A percentile compares a stretch with the other conserved stretches of the same genome.
Conservation (phyloP, 148 eudicot genomes). For the Nyssa sinensis region DNA sequence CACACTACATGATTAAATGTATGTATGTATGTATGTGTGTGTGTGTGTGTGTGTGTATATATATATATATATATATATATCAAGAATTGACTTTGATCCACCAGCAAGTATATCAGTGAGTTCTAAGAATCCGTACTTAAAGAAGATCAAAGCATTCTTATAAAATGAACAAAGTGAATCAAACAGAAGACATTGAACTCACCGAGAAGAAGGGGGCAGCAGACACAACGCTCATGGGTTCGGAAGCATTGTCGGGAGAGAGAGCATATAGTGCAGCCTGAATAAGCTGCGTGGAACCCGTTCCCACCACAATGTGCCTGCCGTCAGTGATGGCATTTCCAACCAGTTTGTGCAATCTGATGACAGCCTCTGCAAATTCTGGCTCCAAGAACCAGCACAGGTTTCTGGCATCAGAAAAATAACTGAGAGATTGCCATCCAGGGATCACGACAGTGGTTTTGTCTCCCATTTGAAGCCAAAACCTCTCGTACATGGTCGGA, state of each 20-base stretch:
- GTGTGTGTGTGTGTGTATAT: too few relatives aligned
- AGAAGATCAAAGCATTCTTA: neutral
- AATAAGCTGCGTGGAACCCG: constrained; percentile 87
- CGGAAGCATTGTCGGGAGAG: constrained; percentile 30
- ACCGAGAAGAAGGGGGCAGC: constrained; percentile 94
- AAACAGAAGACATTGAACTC: constrained; percentile 26
- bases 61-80: neutral
- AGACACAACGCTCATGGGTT: constrained; percentile 81
- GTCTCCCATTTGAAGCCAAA: constrained; percentile 72
- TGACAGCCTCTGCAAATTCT: constrained; percentile 53
- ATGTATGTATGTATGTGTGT: neutral
- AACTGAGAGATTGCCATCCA: constrained; percentile 85
- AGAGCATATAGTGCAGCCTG: constrained; percentile 92
- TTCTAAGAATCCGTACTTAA: neutral
- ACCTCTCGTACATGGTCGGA: constrained; percentile 92
- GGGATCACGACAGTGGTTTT: constrained; percentile 57
- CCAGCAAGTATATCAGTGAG: neutral
- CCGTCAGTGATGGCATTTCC: constrained; percentile 78
- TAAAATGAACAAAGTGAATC: neutral
- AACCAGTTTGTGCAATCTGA: constrained; percentile 64
- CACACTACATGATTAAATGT: neutral
- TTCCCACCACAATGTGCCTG: constrained; percentile 81
- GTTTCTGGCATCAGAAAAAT: constrained; percentile 71
- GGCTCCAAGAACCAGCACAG: constrained; percentile 93
- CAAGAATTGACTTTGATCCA: constrained; percentile 3